These are phyloP conservation scores for Diaporthe citriasiana DNA, from an alignment of 2,329 filamentous ascomycete genomes.

Conservation along the genomic window DNA sequence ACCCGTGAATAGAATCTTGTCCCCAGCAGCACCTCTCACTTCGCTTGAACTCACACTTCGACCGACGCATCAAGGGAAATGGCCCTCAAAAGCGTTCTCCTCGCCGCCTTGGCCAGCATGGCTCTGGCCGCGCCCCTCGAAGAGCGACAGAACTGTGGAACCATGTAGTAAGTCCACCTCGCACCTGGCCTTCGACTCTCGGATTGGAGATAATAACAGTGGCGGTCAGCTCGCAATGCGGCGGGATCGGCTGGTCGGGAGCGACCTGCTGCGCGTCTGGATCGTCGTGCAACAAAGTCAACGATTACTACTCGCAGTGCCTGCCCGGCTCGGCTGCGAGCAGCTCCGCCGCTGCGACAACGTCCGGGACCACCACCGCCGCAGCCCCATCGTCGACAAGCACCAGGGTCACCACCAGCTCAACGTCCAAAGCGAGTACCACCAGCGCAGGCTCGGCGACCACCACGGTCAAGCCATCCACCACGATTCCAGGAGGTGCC, in stretches of 20 bases:
- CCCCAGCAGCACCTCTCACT: conserved; percentile 36
- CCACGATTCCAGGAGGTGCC: conserved; percentile 46
- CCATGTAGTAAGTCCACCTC: conserved; percentile 49
- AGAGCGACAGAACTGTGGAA: conserved; percentile 57
- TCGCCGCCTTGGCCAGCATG: conserved; percentile 53
- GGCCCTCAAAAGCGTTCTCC: conserved; percentile 48
- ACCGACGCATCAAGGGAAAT: conserved; percentile 42
- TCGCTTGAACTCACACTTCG: conserved; percentile 26
- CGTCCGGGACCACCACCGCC: conserved; percentile 43
- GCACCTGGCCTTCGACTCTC: neutral
- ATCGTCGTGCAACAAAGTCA: conserved; percentile 54
- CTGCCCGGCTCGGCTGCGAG: conserved; percentile 46
- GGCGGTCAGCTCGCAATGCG: conserved; percentile 55
- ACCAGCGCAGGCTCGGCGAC: conserved; percentile 45
- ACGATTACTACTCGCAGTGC: conserved; percentile 57
- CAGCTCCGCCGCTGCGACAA: conserved; percentile 44
- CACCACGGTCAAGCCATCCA: conserved; percentile 52
- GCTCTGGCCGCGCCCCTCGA: conserved; percentile 59
- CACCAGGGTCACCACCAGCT: conserved; percentile 50
- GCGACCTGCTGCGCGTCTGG: conserved; percentile 60
- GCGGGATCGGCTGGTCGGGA: conserved; percentile 60
- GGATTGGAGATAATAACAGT: conserved; percentile 29
- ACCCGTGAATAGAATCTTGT: neutral
- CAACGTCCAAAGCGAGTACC: conserved; percentile 46
- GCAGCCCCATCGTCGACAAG: conserved; percentile 45